Conservation (phyloP, 2,329 filamentous ascomycete genomes). For the Clarireedia hainanense region DNA sequence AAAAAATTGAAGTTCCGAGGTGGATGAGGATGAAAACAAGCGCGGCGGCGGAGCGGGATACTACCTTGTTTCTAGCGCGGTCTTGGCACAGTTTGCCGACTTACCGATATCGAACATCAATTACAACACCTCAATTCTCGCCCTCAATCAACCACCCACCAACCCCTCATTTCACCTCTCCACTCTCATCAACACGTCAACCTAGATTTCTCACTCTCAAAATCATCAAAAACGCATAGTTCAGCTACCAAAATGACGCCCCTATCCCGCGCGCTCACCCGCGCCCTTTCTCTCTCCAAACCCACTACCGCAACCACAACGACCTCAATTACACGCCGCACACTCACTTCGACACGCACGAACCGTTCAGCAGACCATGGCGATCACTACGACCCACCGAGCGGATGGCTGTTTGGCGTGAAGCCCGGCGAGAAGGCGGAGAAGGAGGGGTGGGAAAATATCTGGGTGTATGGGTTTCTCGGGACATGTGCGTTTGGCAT, state of each 20-base stretch:
- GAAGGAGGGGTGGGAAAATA: conserved; percentile 91
- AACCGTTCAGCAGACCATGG: conserved; percentile 18
- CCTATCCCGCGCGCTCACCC: conserved; percentile 2
- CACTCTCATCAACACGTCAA: neutral
- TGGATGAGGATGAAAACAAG: neutral
- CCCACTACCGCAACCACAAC: neutral
- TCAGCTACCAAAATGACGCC: neutral
- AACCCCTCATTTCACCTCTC: neutral
- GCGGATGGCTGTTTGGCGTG: conserved; percentile 87
- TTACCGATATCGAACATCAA: neutral
- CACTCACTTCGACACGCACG: neutral
- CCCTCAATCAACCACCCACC: neutral
- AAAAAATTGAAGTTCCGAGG: too few species aligned
- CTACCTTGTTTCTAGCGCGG: neutral
- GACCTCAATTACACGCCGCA: neutral
- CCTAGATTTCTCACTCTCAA: too few species aligned
- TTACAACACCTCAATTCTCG: neutral
- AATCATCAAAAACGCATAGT: too few species aligned
- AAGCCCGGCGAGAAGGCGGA: conserved; percentile 93
- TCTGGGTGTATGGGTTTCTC: conserved; percentile 79
- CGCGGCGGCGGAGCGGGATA: neutral
- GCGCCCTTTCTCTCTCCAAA: neutral
- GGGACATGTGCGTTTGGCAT: conserved; percentile 65
- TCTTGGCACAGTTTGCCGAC: conserved; percentile 5
- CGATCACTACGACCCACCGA: conserved; percentile 75